Conservation (phyloP, 2,329 filamentous ascomycete genomes). For the Colletotrichum sansevieriae region DNA sequence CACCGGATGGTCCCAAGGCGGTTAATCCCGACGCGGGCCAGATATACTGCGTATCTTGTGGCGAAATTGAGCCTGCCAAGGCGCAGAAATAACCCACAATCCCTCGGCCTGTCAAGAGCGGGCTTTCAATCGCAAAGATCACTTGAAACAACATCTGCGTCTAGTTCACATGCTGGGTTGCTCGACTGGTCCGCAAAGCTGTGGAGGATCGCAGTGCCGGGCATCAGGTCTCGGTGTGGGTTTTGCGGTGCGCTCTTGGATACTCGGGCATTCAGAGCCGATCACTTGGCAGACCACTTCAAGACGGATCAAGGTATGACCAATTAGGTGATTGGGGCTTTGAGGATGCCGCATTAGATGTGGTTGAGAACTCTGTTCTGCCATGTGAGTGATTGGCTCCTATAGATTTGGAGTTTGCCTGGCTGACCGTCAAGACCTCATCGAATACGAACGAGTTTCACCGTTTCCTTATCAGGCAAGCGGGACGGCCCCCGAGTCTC, state of each 20-base stretch:
- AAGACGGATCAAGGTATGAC: conserved; percentile 54
- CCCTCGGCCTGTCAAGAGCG: conserved; percentile 61
- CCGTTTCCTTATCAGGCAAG: conserved; percentile 35
- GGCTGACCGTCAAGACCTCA: conserved; percentile 15
- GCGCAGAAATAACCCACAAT: conserved; percentile 55
- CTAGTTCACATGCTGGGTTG: conserved; percentile 17
- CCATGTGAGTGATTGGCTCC: conserved; percentile 45
- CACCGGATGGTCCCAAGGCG: conserved; percentile 43
- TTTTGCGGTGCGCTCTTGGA: conserved; percentile 53
- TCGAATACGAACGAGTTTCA: conserved; percentile 35
- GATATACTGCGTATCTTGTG: conserved; percentile 55
- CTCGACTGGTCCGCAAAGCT: conserved; percentile 12
- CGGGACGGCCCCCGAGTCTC: conserved; percentile 38
- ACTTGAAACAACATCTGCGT: conserved; percentile 56
- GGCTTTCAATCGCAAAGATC: conserved; percentile 59
- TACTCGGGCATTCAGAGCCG: conserved; percentile 51
- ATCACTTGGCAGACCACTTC: conserved; percentile 56
- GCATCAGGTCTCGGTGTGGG: conserved; percentile 50
- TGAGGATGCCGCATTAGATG: conserved; percentile 49
- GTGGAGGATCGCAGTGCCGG: conserved; percentile 11
- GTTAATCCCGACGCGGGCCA: conserved; percentile 48
- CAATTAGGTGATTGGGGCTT: conserved; percentile 57
- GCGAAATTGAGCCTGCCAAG: conserved; percentile 47
- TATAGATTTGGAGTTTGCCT: not conserved
- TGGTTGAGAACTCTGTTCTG: conserved; percentile 55